Conservation (phyloP, 768 basidiomycete genomes). For the Russula griseocarnosa region DNA sequence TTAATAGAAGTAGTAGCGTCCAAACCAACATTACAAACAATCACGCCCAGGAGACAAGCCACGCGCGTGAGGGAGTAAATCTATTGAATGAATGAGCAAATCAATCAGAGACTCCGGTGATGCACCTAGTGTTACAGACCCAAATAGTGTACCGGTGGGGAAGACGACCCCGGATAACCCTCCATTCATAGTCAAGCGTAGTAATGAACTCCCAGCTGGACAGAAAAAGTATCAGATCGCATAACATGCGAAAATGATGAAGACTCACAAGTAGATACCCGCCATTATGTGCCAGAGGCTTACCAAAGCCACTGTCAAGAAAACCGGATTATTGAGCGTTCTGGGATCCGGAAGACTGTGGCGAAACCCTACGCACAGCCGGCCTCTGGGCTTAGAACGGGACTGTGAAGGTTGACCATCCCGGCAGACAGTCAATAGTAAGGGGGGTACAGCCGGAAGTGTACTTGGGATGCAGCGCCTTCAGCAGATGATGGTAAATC, state of each 20-base stretch:
- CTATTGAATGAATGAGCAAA: too few species aligned
- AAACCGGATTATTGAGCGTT: background rate
- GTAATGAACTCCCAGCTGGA: conserved; percentile 1
- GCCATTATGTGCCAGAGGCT: background rate
- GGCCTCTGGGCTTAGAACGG: too few species aligned
- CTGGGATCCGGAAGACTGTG: background rate
- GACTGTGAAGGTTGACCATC: background rate
- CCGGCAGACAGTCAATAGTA: background rate
- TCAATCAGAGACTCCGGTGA: background rate
- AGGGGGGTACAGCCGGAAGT: background rate
- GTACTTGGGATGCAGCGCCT: too few species aligned
- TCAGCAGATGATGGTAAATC: too few species aligned
- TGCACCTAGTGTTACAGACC: background rate
- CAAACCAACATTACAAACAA: background rate
- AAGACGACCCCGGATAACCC: background rate
- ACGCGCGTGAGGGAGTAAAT: background rate
- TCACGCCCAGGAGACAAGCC: background rate
- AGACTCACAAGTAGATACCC: background rate
- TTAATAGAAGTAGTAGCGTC: background rate
- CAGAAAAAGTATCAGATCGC: background rate
- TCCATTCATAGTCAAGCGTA: background rate
- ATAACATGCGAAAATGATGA: background rate
- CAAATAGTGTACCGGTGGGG: background rate
- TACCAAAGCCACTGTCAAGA: background rate
- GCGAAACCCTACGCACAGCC: background rate